Evolutionary conservation across 805 yeast species (phyloP).

Genomic region (Cyberlindnera maclurae): DNA sequence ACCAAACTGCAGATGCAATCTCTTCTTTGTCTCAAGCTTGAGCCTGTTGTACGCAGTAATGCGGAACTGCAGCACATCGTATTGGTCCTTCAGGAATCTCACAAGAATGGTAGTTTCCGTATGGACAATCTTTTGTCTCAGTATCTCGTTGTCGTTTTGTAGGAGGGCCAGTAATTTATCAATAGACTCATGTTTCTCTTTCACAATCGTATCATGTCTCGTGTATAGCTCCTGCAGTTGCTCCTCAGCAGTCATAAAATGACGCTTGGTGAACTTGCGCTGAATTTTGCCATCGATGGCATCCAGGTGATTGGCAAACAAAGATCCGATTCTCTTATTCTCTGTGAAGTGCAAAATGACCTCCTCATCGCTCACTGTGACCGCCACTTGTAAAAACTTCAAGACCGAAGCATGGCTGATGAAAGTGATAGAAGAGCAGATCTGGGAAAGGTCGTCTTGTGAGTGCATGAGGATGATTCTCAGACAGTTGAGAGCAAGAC

Average conservation of each 20-base stretch:
- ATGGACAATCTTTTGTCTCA: slow-evolving; percentile 20
- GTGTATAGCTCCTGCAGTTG: slow-evolving; percentile 8
- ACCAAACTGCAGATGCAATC: slow-evolving; percentile 21
- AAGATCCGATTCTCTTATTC: slow-evolving; percentile 13
- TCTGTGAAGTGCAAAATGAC: slow-evolving; percentile 12
- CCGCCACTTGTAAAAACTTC: slow-evolving; percentile 20
- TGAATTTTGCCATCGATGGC: slow-evolving; percentile 18
- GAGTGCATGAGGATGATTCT: slow-evolving; percentile 28
- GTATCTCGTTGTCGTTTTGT: slow-evolving; percentile 14
- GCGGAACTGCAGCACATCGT: slow-evolving; percentile 48
- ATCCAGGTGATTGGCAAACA: slow-evolving; percentile 19
- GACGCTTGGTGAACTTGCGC: slow-evolving; percentile 16
- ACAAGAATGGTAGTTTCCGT: slow-evolving; percentile 43
- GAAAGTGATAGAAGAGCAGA: slow-evolving; percentile 23
- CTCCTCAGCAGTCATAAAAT: slow-evolving; percentile 10
- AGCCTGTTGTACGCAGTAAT: slow-evolving; percentile 41
- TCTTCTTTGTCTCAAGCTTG: slow-evolving; percentile 35
- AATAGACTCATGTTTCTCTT: slow-evolving; percentile 20
- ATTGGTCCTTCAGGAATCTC: slow-evolving; percentile 56
- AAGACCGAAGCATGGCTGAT: slow-evolving; percentile 14
- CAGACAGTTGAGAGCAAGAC: slow-evolving; percentile 24
- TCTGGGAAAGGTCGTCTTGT: slow-evolving; percentile 22
- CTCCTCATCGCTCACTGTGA: slow-evolving; percentile 25
- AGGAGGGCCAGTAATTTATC: slow-evolving; percentile 13
- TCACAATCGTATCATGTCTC: slow-evolving; percentile 16